A percentile compares a stretch with the other conserved stretches of the same genome.
These are phyloP conservation scores for Tricholoma hemisulphureum DNA, from an alignment of 768 basidiomycete species.

Conservation along the genomic window DNA sequence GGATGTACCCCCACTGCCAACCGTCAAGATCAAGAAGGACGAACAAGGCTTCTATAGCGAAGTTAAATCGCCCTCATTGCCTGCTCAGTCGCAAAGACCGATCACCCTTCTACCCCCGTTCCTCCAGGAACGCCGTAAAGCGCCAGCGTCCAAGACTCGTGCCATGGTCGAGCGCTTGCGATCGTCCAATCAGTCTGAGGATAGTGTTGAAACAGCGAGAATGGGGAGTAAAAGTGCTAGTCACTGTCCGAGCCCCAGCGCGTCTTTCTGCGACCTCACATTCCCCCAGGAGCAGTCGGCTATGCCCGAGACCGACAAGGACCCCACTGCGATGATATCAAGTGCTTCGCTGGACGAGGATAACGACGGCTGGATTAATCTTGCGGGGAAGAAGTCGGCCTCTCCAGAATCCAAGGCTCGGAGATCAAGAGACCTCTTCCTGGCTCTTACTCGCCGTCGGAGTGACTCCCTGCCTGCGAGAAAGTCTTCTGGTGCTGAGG, in stretches of 20 bases:
- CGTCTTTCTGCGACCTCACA: slow-evolving; percentile 29
- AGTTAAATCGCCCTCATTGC: slow-evolving; percentile 30
- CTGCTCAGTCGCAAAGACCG: slow-evolving; percentile 28
- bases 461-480: slow-evolving; percentile 38
- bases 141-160: slow-evolving; percentile 53
- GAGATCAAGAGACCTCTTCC: slow-evolving; percentile 42
- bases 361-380: slow-evolving; percentile 45
- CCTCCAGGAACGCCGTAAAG: slow-evolving; percentile 43
- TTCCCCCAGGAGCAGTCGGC: slow-evolving; percentile 34
- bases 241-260: slow-evolving; percentile 33
- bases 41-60: slow-evolving; percentile 53
- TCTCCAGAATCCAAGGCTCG: slow-evolving; percentile 33
- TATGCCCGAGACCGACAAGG: slow-evolving; percentile 41
- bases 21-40: slow-evolving; percentile 48
- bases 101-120: slow-evolving; percentile 47
- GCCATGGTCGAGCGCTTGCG: slow-evolving; percentile 59
- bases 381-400: slow-evolving; percentile 22
- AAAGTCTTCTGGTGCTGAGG: slow-evolving; percentile 15
- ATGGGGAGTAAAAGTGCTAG: slow-evolving; percentile 22
- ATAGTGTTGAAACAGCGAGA: neutral
- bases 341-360: slow-evolving; percentile 37
- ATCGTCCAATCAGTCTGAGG: slow-evolving; percentile 22
- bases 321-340: slow-evolving; percentile 28
- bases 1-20: slow-evolving; percentile 37
- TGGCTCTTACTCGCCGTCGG: slow-evolving; percentile 40